A percentile compares a stretch with the other conserved stretches of the same genome.
These are phyloP conservation scores for Debaryomycetaceae sp. DNA, from an alignment of 1,139 yeast species.

Conservation along the genomic window DNA sequence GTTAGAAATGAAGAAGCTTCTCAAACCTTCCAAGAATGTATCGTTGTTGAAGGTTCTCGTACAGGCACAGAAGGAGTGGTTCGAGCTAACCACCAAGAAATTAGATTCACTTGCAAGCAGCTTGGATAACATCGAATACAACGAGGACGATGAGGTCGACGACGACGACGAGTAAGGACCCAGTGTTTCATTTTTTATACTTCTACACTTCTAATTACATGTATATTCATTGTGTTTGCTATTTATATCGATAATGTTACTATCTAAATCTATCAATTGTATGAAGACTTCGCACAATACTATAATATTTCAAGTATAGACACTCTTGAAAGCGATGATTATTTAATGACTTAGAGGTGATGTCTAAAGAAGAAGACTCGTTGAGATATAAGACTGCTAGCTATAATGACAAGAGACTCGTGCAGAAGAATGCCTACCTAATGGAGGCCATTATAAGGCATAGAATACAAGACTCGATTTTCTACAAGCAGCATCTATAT, in stretches of 20 bases:
- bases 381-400: conserved; percentile 12
- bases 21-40: conserved; percentile 63
- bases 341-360: background rate
- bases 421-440: conserved; percentile 48
- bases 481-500: conserved; percentile 64
- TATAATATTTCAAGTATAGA: no score
- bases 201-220: background rate
- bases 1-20: conserved; percentile 67
- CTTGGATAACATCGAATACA: conserved; percentile 33
- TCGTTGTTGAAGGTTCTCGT: conserved; percentile 60
- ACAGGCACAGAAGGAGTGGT: conserved; percentile 65
- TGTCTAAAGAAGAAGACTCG: background rate
- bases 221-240: background rate
- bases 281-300: no score
- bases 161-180: background rate
- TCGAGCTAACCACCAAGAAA: conserved; percentile 44
- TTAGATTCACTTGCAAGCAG: conserved; percentile 28
- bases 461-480: conserved; percentile 62
- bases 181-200: background rate
- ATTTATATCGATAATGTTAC: no score
- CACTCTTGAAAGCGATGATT: background rate
- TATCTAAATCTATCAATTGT: no score
- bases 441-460: conserved; percentile 70
- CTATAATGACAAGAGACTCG: conserved; percentile 24
- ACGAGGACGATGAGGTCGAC: conserved; percentile 16